These are phyloP conservation scores for Daldinia vernicosa DNA, from an alignment of 495 filamentous ascomycete species.

Conservation along the genomic window DNA sequence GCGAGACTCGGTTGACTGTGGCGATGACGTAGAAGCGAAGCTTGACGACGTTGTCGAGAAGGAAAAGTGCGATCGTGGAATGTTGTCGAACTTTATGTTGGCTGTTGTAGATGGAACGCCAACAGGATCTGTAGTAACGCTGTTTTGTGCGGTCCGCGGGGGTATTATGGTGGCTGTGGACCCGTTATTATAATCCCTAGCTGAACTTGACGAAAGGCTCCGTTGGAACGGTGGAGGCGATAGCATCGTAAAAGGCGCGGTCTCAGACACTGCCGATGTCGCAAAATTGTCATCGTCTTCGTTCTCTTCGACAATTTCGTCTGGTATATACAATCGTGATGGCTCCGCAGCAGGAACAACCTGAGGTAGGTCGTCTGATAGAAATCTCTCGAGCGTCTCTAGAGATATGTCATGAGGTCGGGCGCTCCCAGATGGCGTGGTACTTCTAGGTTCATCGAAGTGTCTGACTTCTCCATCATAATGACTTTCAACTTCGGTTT, in stretches of 20 bases:
- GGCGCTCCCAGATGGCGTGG: conserved; percentile 49
- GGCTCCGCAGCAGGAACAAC: conserved; percentile 43
- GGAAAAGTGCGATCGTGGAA: conserved; percentile 50
- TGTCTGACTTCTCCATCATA: conserved; percentile 26
- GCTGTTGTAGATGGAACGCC: not conserved
- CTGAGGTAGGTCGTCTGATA: conserved; percentile 49
- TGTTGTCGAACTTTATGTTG: conserved; percentile 19
- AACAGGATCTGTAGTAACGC: not conserved
- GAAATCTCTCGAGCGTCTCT: conserved; percentile 56
- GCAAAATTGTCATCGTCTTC: conserved; percentile 67
- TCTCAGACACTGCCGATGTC: conserved; percentile 56
- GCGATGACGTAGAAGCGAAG: conserved; percentile 42
- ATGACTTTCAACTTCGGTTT: conserved; percentile 37
- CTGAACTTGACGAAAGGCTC: conserved; percentile 44
- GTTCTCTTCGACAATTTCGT: conserved; percentile 62
- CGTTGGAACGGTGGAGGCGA: conserved; percentile 60
- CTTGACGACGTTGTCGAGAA: conserved; percentile 49
- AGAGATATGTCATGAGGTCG: conserved; percentile 59
- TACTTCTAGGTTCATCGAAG: conserved; percentile 43
- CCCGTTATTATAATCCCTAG: conserved; percentile 17
- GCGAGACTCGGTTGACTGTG: conserved; percentile 35
- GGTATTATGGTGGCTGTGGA: conserved; percentile 24
- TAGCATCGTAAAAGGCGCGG: conserved; percentile 52
- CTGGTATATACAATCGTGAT: conserved; percentile 50
- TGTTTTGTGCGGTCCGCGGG: conserved; percentile 2